Base-by-base conservation (phyloP, 163 green algal species). In the Scenedesmus sp. region DNA sequence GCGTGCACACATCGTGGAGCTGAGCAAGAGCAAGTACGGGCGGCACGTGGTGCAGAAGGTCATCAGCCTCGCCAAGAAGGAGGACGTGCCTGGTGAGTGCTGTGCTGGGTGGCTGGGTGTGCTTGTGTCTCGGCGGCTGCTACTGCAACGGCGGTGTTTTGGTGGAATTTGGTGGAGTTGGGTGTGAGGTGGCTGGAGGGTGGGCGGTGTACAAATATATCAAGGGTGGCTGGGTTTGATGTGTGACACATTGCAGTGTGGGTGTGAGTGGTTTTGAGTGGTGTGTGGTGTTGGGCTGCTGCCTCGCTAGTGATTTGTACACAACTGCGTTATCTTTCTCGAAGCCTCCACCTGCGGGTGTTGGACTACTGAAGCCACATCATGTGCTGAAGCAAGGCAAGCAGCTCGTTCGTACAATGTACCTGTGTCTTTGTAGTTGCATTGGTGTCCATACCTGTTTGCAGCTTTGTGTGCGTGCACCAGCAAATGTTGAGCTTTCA, bases 1-100 rank as follows among this genome's bases (percentile, higher is more conserved):
- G 55, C 55, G 86, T 67, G 93, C 93, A 12, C 94, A 96, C 82
- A 92, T 98, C 6, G 76, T 98, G 64, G 93, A 96, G 18, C 93
- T 99, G 59, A 93, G 96, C 66, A 97, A 96, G 91, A 94, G 84
- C 89, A 95, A 96, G 89, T 99, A 99, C 90, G 97, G 96, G 15
- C 95, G 97, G 90, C 97, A 98, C 93, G 89, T 99, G 56, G 95
- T 99, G 60, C 94, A 93, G 91, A 98, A 98, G 94, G 95, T 99
- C n/a, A 95, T 99, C 85, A 94, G 87, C 64, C 82, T 93, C 13
- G 91, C 93, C 18, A 93, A 86, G 60, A 96, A 95, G 92, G 91
- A 96, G 13, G 93, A 98, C 1, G 87, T 98, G 8, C 81, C 95
- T 87, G 96, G 96, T 97, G 57, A 88, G 93, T 18, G 13, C 10